A percentile compares a stretch with the other conserved stretches of the same genome.
Evolutionary conservation across 2,329 filamentous ascomycete species (phyloP).

Genomic region (Fusarium sp.): DNA sequence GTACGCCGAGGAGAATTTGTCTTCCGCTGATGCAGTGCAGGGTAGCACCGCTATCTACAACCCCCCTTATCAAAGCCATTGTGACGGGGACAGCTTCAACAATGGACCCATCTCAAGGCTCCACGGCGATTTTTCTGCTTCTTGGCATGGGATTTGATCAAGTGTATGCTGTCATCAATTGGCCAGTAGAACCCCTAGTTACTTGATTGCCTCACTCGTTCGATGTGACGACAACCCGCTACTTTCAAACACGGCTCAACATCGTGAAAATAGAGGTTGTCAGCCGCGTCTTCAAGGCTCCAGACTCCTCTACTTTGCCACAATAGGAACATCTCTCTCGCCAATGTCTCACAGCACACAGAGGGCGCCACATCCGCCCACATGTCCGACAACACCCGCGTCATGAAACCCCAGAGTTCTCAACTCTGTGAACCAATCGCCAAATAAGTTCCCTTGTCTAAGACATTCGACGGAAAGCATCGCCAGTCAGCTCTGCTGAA

Average conservation of each 20-base stretch:
- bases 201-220: background rate
- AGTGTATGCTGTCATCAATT: background rate
- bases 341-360: slow-evolving; percentile 34
- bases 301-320: slow-evolving; percentile 31
- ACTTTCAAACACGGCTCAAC: slow-evolving; percentile 6
- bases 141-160: background rate
- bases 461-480: slow-evolving; percentile 40
- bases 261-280: slow-evolving; percentile 6
- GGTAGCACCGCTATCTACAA: slow-evolving; percentile 10
- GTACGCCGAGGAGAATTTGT: slow-evolving; percentile 30
- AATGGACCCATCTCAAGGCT: background rate
- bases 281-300: slow-evolving; percentile 28
- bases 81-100: slow-evolving; percentile 9
- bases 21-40: slow-evolving; percentile 16
- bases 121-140: background rate
- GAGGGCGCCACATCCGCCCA: slow-evolving; percentile 39
- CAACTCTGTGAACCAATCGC: slow-evolving; percentile 5
- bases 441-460: slow-evolving; percentile 33
- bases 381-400: slow-evolving; percentile 39
- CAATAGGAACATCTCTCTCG: slow-evolving; percentile 26
- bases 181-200: background rate
- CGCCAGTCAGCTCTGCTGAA: slow-evolving; percentile 30
- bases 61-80: slow-evolving; percentile 13
- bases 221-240: background rate
- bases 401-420: slow-evolving; percentile 36